Conservation (phyloP, 139 green algal species). For the Volvox reticuliferus region DNA sequence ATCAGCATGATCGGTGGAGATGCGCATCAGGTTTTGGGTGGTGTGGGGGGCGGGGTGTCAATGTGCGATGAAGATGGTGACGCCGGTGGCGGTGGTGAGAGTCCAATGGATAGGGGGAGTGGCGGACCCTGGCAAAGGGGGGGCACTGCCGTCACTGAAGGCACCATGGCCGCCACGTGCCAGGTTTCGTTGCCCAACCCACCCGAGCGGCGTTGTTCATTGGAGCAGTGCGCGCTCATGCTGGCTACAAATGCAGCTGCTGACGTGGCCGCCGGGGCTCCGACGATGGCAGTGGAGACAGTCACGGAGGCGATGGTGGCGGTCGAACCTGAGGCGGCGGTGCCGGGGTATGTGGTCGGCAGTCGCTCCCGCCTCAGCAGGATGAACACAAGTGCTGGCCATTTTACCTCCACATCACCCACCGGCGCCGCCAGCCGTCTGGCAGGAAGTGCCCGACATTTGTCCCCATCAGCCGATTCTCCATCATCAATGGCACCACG, state of each 20-base stretch:
- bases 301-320: not conserved
- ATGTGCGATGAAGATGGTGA: no score
- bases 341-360: not conserved
- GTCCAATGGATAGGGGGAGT: not conserved
- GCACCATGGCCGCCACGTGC: not conserved
- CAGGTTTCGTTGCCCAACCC: not conserved
- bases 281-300: not conserved
- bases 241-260: no score
- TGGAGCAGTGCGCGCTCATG: no score
- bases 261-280: no score
- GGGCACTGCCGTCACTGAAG: no score
- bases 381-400: not conserved
- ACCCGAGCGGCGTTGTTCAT: not conserved
- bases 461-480: no score
- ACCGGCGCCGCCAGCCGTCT: not conserved
- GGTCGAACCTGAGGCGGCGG: not conserved
- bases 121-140: not conserved
- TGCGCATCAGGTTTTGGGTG: no score
- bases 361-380: not conserved
- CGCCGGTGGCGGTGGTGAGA: no score
- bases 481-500: no score
- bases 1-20: no score
- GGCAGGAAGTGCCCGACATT: no score
- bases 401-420: not conserved
- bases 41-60: no score